These are phyloP conservation scores for Xylaria digitata DNA, from an alignment of 2,329 filamentous ascomycete genomes.

Conservation along the genomic window DNA sequence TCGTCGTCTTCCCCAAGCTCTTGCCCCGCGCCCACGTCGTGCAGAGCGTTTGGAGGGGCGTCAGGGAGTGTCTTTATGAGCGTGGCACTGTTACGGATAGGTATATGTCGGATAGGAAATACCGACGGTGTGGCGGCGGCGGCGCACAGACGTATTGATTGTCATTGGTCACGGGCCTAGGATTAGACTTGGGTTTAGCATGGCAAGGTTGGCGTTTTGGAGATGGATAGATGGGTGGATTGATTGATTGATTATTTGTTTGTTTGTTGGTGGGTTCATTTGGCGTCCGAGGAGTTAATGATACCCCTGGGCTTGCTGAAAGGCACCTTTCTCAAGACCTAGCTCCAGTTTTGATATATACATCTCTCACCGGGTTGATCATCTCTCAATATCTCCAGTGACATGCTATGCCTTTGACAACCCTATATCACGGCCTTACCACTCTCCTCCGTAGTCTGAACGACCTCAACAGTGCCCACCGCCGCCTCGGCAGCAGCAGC, in stretches of 20 bases:
- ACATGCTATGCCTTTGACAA: neutral
- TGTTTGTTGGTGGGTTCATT: slow-evolving; percentile 1
- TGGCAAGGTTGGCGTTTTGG: slow-evolving; percentile 18
- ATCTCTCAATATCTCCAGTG: neutral
- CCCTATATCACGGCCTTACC: slow-evolving; percentile 44
- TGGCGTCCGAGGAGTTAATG: slow-evolving; percentile 24
- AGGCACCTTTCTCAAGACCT: slow-evolving; percentile 10
- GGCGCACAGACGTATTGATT: too few relatives aligned
- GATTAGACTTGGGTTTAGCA: neutral
- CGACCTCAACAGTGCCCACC: slow-evolving; percentile 51
- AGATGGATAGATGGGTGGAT: neutral
- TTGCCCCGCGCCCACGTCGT: slow-evolving; percentile 79
- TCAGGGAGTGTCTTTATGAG: slow-evolving; percentile 84
- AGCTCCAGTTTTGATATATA: slow-evolving; percentile 9
- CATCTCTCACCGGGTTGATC: neutral
- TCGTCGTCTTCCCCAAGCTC: slow-evolving; percentile 92
- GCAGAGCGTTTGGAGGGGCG: slow-evolving; percentile 90
- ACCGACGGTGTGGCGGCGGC: too few relatives aligned
- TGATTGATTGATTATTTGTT: too few relatives aligned
- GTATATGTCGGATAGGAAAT: slow-evolving; percentile 5
- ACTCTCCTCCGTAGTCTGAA: slow-evolving; percentile 37
- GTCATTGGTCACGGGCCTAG: too few relatives aligned
- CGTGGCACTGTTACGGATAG: slow-evolving; percentile 47
- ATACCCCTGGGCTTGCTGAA: slow-evolving; percentile 27
- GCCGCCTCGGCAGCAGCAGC: slow-evolving; percentile 41